These are phyloP conservation scores for Xylaria multiplex DNA, from an alignment of 2,329 filamentous ascomycete genomes.

Conservation along the genomic window DNA sequence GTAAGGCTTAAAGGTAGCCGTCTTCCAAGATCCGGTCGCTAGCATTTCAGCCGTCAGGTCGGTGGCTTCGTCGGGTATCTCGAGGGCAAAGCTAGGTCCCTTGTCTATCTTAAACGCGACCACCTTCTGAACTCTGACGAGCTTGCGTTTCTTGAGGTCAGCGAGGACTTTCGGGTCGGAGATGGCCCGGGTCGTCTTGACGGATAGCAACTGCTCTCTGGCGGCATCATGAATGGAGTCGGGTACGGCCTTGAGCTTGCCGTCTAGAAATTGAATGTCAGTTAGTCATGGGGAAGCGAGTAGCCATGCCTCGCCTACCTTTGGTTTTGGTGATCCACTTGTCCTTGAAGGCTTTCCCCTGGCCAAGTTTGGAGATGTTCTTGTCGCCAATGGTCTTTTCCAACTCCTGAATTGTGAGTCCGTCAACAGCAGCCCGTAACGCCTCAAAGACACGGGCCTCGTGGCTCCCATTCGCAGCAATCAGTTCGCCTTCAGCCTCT, in stretches of 20 bases:
- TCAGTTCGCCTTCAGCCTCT: constrained; percentile 77
- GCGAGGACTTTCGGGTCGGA: constrained; percentile 78
- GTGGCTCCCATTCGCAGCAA: constrained; percentile 75
- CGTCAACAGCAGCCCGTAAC: constrained; percentile 76
- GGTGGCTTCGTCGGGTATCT: constrained; percentile 92
- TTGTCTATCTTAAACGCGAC: constrained; percentile 86
- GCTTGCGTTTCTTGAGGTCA: constrained; percentile 91
- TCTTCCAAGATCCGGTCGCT: constrained; percentile 88
- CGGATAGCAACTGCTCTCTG: constrained; percentile 76
- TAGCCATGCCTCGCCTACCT: constrained; percentile 9
- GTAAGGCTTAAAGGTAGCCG: constrained; percentile 84
- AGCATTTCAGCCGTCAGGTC: constrained; percentile 98
- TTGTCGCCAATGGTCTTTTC: constrained; percentile 77
- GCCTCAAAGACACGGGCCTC: constrained; percentile 59
- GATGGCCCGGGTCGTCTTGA: constrained; percentile 75
- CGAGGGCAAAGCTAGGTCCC: constrained; percentile 85
- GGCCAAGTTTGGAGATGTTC: constrained; percentile 80
- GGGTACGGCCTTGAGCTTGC: constrained; percentile 61
- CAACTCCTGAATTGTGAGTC: constrained; percentile 81
- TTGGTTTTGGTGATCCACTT: constrained; percentile 70
- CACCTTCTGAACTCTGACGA: constrained; percentile 84
- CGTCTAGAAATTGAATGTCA: constrained; percentile 16
- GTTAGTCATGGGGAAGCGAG: background rate
- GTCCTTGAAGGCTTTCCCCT: constrained; percentile 92
- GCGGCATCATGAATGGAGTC: constrained; percentile 84